Percentiles rank a stretch among this genome's conserved stretches.
Conservation (phyloP, 1,139 yeast genomes). For the Nakaseomyces sp. region DNA sequence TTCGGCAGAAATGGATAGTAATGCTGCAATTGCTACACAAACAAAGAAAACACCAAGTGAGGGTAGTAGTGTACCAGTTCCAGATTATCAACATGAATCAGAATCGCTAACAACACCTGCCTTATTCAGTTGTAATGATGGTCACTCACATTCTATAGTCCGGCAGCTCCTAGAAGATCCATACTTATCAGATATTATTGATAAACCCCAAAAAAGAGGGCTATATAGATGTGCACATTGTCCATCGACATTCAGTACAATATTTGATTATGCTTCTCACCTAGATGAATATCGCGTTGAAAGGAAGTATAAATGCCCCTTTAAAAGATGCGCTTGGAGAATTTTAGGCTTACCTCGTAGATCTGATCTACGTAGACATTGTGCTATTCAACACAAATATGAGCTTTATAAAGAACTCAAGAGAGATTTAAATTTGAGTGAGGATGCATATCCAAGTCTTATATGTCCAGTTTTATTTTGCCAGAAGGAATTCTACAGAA, state of each 20-base stretch:
- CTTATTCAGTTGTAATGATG: not conserved
- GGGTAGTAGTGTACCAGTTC: not conserved
- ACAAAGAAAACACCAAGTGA: not conserved
- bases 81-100: not conserved
- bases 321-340: conserved; percentile 51
- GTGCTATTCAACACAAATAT: conserved; percentile 44
- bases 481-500: conserved; percentile 46
- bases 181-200: conserved; percentile 1
- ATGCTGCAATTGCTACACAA: not conserved
- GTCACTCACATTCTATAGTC: not conserved
- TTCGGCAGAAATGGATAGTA: not conserved
- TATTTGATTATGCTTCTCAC: conserved; percentile 40
- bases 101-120: not conserved
- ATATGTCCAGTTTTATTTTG: conserved; percentile 38
- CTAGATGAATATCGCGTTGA: conserved; percentile 37
- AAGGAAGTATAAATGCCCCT: conserved; percentile 45
- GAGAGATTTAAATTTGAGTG: conserved; percentile 22
- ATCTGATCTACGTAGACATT: conserved; percentile 55
- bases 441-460: conserved; percentile 25
- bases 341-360: conserved; percentile 51
- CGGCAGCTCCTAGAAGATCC: conserved; percentile 3
- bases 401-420: conserved; percentile 23
- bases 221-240: conserved; percentile 48
- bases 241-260: conserved; percentile 34
- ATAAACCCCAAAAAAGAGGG: conserved; percentile 36